Evolutionary conservation across 208 protist genomes (phyloP).

Genomic region (Trypanosoma rangeli): DNA sequence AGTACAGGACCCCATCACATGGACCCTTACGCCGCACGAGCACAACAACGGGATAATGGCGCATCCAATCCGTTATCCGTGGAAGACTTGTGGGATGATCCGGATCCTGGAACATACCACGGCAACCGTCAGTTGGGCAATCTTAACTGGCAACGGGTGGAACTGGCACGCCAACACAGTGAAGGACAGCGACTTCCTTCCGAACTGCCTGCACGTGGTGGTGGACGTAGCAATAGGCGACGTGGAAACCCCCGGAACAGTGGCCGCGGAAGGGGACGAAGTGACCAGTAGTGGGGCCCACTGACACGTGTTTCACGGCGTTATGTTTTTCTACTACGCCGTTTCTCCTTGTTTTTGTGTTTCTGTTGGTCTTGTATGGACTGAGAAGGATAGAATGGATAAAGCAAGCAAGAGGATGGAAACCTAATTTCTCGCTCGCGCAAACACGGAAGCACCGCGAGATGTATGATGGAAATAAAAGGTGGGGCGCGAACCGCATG

Average conservation of each 20-base stretch:
- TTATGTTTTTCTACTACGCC: background rate
- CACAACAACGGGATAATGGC: conserved; percentile 17
- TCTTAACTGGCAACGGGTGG: conserved; percentile 78
- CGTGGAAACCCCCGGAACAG: conserved; percentile 8
- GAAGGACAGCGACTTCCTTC: conserved; percentile 19
- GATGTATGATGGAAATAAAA: background rate
- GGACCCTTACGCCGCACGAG: conserved; percentile 2
- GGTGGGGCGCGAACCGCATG: background rate
- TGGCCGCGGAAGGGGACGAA: conserved; percentile 9
- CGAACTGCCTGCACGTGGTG: conserved; percentile 18
- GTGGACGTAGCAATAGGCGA: conserved; percentile 20
- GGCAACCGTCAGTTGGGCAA: conserved; percentile 57
- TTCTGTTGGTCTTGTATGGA: background rate
- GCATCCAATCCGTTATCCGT: conserved; percentile 13
- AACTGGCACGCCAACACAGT: conserved; percentile 36
- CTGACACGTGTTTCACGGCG: background rate
- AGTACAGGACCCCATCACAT: conserved; percentile 1
- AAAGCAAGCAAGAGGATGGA: background rate
- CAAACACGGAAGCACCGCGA: background rate
- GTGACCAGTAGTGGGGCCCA: conserved; percentile 8
- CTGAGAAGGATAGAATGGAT: background rate
- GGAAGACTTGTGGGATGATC: conserved; percentile 78
- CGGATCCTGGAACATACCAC: conserved; percentile 68
- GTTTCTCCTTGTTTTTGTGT: background rate
- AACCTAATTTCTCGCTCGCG: background rate